Evolutionary conservation across 805 yeast species (phyloP).

Genomic region (Candida hungchunana): DNA sequence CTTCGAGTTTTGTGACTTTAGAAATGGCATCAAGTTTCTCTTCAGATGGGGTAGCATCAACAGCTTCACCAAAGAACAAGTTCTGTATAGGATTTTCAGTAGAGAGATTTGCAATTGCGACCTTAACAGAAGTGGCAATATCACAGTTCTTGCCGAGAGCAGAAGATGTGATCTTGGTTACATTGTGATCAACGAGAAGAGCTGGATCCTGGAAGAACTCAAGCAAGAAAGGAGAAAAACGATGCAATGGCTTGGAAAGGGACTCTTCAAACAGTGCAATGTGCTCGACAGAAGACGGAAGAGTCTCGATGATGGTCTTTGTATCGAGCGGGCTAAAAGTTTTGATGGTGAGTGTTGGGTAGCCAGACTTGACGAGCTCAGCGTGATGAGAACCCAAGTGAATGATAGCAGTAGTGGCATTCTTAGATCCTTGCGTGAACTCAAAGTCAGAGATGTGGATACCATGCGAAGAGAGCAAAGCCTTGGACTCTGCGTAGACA

Average conservation of each 20-base stretch:
- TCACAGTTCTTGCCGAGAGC: conserved; percentile 34
- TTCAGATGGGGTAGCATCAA: conserved; percentile 12
- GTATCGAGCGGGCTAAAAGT: conserved; percentile 60
- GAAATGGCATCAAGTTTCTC: conserved; percentile 27
- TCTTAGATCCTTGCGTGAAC: conserved; percentile 38
- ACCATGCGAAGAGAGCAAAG: conserved; percentile 24
- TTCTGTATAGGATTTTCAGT: conserved; percentile 57
- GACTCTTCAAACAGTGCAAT: conserved; percentile 65
- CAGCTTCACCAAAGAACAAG: conserved; percentile 49
- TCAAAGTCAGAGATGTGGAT: conserved; percentile 29
- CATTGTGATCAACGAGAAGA: conserved; percentile 40
- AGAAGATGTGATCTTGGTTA: conserved; percentile 53
- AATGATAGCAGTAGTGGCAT: conserved; percentile 49
- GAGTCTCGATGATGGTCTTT: conserved; percentile 28
- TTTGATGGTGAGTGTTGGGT: conserved; percentile 50
- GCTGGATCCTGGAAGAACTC: conserved; percentile 65
- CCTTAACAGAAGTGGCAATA: conserved; percentile 19
- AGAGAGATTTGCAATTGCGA: conserved; percentile 47
- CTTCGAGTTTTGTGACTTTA: conserved; percentile 55
- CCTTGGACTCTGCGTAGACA: conserved; percentile 32
- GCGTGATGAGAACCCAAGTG: conserved; percentile 11
- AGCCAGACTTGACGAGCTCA: conserved; percentile 4
- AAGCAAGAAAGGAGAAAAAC: conserved; percentile 68
- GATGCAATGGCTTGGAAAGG: conserved; percentile 29
- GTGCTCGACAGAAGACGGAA: conserved; percentile 53